A percentile compares a stretch with the other conserved stretches of the same genome.
Conservation (phyloP, 2,329 filamentous ascomycete genomes). For the Fusarium subtropicale region DNA sequence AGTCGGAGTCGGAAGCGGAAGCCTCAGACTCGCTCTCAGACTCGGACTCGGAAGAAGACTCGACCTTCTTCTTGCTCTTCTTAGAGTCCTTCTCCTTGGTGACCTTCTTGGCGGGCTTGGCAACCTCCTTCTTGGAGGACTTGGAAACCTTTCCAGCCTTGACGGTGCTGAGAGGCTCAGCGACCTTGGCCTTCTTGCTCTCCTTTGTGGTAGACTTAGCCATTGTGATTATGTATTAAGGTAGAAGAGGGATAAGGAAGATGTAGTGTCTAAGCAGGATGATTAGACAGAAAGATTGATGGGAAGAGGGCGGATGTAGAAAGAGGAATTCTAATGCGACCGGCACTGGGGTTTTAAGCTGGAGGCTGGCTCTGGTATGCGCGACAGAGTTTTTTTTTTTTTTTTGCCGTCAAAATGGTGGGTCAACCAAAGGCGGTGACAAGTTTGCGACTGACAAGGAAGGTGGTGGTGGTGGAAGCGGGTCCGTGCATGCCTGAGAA, state of each 20-base stretch:
- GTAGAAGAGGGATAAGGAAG: conserved; percentile 19
- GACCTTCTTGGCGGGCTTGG: conserved; percentile 69
- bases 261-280: conserved; percentile 21
- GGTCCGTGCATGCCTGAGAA: conserved; percentile 47
- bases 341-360: conserved; percentile 40
- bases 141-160: conserved; percentile 76
- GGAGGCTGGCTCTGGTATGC: conserved; percentile 41
- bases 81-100: conserved; percentile 61
- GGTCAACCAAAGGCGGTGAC: conserved; percentile 53
- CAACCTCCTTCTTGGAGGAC: conserved; percentile 73
- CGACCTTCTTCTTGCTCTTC: conserved; percentile 61
- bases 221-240: conserved; percentile 61
- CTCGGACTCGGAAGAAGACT: conserved; percentile 57
- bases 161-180: conserved; percentile 64
- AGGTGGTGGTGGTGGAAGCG: conserved; percentile 33
- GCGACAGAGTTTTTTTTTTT: conserved; percentile 45
- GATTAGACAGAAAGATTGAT: conserved; percentile 30
- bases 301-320: conserved; percentile 38
- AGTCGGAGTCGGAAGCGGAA: conserved; percentile 49
- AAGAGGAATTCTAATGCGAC: conserved; percentile 26
- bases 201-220: conserved; percentile 73
- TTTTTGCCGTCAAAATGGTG: conserved; percentile 52
- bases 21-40: conserved; percentile 56
- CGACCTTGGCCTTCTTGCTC: conserved; percentile 65
- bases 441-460: conserved; percentile 27